These are phyloP conservation scores for Plasmodium gallinaceum DNA, from an alignment of 169 alveolate species.

Conservation along the genomic window DNA sequence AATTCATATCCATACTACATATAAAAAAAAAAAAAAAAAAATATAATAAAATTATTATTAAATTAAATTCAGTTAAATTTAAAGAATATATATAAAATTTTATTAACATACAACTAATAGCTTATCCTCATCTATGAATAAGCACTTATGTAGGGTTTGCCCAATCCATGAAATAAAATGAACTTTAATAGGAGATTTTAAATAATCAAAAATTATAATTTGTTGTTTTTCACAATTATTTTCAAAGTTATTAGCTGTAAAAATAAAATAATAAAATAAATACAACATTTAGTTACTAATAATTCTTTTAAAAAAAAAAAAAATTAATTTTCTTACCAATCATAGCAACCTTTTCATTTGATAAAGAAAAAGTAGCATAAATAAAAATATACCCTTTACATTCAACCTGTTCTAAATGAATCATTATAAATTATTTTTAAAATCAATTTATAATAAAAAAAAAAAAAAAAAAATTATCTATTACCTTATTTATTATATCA, in stretches of 20 bases:
- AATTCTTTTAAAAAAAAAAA: background rate
- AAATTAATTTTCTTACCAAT: conserved; percentile 23
- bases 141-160: conserved; percentile 54
- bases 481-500: conserved; percentile 57
- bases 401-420: conserved; percentile 52
- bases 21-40: conserved; percentile 18
- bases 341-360: conserved; percentile 56
- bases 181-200: conserved; percentile 25
- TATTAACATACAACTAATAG: conserved; percentile 49
- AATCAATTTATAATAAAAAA: background rate
- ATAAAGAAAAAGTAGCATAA: conserved; percentile 53
- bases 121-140: conserved; percentile 34
- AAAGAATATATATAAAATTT: background rate
- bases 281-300: background rate
- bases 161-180: conserved; percentile 71
- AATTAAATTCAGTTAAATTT: background rate
- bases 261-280: background rate
- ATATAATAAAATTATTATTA: background rate
- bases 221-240: conserved; percentile 40
- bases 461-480: background rate
- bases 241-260: conserved; percentile 53
- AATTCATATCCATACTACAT: conserved; percentile 65
- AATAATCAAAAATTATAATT: conserved; percentile 58
- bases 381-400: conserved; percentile 37
- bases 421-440: background rate